Base-by-base conservation (phyloP, 352 stramenopile genomes). In the Pythium aristosporum region DNA sequence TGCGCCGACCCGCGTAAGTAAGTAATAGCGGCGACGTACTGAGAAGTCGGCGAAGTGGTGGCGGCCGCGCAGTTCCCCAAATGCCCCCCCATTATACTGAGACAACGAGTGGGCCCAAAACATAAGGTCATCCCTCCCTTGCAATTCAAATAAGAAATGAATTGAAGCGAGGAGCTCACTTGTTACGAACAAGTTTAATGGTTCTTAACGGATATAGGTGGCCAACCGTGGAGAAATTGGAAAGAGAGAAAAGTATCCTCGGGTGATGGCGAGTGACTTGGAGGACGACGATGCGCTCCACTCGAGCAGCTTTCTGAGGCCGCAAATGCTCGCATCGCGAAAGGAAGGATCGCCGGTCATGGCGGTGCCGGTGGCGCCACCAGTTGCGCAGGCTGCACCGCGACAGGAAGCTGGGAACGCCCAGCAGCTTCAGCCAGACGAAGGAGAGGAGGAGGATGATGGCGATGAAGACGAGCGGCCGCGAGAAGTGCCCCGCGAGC, bases 401-500 rank as follows among this genome's bases (percentile, higher is more conserved):
- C 39, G 10, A 9, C 39, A 10, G 39, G 39, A 16, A 16, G 18
- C 39, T 4, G 15, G 39, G 13, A 43, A 12, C 12, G 18, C 39
- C 1, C n/a, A 55, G n/a, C 9, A 58, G 39, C 16, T 42, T 9
- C 18, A 5, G 21, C 43, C 61, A 28, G 46, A 66, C 13, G 56
- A 68, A 11, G 44, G 32, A 10, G 47, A 65, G 9, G 66, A 55
- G 0, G 61, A 69, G 21, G 61, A 73, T 10, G 67, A 73, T 0
- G 46, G 61, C 20, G 67, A 73, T 21, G 67, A 73, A 18, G 67
- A 73, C 21, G 67, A 73, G 32, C 57, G 56, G 18, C 67, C 67
- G 7, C 51, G 49, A 20, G 53, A 56, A n/a, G 51, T 34, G 43
- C 56, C 57, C 3, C 57, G 49, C 30, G 34, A 43, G 41, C 61